Conservation (phyloP, 495 filamentous ascomycete genomes). For the Pyrenopolyporus hunteri region DNA sequence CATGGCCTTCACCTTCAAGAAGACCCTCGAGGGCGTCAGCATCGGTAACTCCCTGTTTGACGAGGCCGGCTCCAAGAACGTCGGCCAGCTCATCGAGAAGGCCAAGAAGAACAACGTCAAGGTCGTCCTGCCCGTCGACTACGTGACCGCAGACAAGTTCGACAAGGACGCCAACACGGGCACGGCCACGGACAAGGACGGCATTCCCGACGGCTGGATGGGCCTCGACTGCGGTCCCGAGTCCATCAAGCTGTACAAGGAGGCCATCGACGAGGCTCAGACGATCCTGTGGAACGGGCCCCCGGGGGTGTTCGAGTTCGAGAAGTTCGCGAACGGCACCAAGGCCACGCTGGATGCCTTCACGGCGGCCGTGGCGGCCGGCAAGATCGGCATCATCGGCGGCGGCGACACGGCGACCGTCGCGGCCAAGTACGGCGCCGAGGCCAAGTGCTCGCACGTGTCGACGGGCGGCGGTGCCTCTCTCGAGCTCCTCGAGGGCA, state of each 20-base stretch:
- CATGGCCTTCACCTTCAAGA: conserved; percentile 99
- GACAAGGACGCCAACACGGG: conserved; percentile 79
- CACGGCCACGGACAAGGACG: conserved; percentile 81
- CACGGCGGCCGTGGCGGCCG: conserved; percentile 75
- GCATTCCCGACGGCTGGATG: conserved; percentile 97
- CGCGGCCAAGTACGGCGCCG: conserved; percentile 93
- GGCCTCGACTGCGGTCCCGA: conserved; percentile 92
- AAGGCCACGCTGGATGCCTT: conserved; percentile 87
- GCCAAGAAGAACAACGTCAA: conserved; percentile 95
- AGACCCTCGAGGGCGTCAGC: conserved; percentile 85
- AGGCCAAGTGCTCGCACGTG: conserved; percentile 97
- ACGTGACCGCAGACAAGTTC: conserved; percentile 96
- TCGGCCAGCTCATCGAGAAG: conserved; percentile 86
- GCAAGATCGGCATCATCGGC: conserved; percentile 96
- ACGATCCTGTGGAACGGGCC: conserved; percentile 99
- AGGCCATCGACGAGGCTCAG: conserved; percentile 83
- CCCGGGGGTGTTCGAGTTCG: conserved; percentile 95
- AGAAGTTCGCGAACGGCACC: conserved; percentile 89
- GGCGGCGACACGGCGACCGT: conserved; percentile 98
- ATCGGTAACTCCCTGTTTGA: conserved; percentile 96
- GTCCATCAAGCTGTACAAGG: conserved; percentile 81
- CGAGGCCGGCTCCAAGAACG: conserved; percentile 92
- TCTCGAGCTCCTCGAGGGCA: conserved; percentile 95
- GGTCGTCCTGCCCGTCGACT: conserved; percentile 92
- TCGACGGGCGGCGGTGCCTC: conserved; percentile 96